phyloP scores from a whole-genome alignment of 805 yeast genomes.

The Lipomyces yamanashiensis region DNA sequence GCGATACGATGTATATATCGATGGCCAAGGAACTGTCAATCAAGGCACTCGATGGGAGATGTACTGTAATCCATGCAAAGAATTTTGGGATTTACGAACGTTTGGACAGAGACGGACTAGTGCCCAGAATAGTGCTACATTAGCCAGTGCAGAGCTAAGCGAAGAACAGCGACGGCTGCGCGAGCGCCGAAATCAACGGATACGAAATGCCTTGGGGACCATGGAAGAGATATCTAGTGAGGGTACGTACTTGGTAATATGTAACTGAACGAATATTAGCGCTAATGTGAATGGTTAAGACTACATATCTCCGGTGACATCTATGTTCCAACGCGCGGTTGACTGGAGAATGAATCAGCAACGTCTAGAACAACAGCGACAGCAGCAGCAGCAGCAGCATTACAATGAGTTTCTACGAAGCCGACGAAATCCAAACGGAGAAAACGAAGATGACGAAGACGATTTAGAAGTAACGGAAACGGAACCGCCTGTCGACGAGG shows the following conservation, averaged over 20 bases:
- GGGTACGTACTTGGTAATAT: slow-evolving; percentile 8
- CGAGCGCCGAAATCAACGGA: slow-evolving; percentile 10
- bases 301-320: slow-evolving; percentile 26
- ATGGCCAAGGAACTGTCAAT: slow-evolving; percentile 32
- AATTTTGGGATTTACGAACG: slow-evolving; percentile 1
- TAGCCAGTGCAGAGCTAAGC: background rate
- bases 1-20: slow-evolving; percentile 26
- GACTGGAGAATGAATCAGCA: slow-evolving; percentile 18
- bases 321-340: slow-evolving; percentile 30
- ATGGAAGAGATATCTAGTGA: slow-evolving; percentile 24
- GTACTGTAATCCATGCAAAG: slow-evolving; percentile 30
- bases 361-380: slow-evolving; percentile 1
- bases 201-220: slow-evolving; percentile 23
- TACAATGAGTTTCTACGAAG: too few relatives aligned
- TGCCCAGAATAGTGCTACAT: background rate
- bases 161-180: slow-evolving; percentile 7
- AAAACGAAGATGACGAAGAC: background rate
- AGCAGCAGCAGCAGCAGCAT: background rate
- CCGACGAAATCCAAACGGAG: background rate
- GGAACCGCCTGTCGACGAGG: background rate
- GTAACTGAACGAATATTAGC: background rate
- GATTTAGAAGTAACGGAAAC: slow-evolving; percentile 1
- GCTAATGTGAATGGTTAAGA: slow-evolving; percentile 1
- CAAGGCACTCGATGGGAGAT: slow-evolving; percentile 29
- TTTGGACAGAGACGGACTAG: background rate